Conservation (phyloP, 129 eudicot genomes). For the Flaveria robusta region DNA sequence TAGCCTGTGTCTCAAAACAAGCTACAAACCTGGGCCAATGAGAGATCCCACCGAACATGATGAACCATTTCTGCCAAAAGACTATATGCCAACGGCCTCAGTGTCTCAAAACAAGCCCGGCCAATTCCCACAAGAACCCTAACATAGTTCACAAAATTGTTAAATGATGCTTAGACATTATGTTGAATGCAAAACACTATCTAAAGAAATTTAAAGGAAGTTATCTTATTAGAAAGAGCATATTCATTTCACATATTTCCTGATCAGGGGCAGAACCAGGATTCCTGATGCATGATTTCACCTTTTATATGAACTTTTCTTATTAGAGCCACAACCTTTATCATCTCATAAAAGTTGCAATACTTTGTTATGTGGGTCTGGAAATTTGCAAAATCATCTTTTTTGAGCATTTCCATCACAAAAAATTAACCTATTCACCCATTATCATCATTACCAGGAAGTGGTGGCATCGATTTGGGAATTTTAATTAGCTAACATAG, state of each 20-base stretch:
- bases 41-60: slow-evolving; percentile 91
- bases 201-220: slow-evolving; percentile 5
- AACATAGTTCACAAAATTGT: slow-evolving; percentile 24
- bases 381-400: slow-evolving; percentile 19
- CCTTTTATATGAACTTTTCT: slow-evolving; percentile 24
- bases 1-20: slow-evolving; percentile 2
- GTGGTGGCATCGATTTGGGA: background rate
- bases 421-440: background rate
- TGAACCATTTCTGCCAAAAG: slow-evolving; percentile 96
- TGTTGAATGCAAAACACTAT: slow-evolving; percentile 19
- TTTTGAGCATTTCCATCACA: background rate
- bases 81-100: slow-evolving; percentile 97
- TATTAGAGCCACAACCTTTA: slow-evolving; percentile 4
- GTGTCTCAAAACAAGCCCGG: slow-evolving; percentile 92
- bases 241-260: slow-evolving; percentile 17
- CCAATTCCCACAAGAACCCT: slow-evolving; percentile 99
- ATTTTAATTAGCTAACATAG: background rate
- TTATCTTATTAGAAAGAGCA: slow-evolving; percentile 9
- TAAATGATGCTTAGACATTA: slow-evolving; percentile 28
- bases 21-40: slow-evolving; percentile 82
- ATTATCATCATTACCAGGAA: slow-evolving; percentile 5
- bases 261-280: slow-evolving; percentile 24
- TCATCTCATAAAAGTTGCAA: background rate
- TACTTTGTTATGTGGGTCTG: background rate
- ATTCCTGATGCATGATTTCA: slow-evolving; percentile 5